Conservation (phyloP, 345 rosid species). For the Lepidium didymum region DNA sequence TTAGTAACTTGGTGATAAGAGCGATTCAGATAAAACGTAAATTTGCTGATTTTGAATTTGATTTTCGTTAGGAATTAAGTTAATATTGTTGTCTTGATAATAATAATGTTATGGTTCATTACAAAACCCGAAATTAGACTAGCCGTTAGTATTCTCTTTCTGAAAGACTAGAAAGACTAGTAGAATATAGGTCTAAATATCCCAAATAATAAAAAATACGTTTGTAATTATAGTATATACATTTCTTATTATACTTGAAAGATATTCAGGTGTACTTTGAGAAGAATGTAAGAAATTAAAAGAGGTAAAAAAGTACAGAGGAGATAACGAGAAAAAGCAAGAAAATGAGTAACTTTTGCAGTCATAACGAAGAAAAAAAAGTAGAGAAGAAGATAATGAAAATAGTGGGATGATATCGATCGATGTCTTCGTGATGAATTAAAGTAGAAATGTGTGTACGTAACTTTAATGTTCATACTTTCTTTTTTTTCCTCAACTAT, state of each 20-base stretch:
- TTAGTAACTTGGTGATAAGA: too few relatives aligned
- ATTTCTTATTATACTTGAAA: neutral
- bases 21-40: too few relatives aligned
- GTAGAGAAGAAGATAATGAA: constrained; percentile 12
- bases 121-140: too few relatives aligned
- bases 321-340: constrained; percentile 22
- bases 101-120: too few relatives aligned
- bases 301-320: neutral
- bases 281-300: constrained; percentile 17
- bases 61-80: too few relatives aligned
- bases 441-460: constrained; percentile 27
- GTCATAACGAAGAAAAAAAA: constrained; percentile 13
- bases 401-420: constrained; percentile 19
- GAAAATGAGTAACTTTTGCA: constrained; percentile 10
- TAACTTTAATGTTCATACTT: constrained; percentile 19
- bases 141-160: too few relatives aligned
- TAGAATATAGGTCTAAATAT: too few relatives aligned
- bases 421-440: constrained; percentile 28
- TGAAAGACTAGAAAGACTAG: too few relatives aligned
- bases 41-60: too few relatives aligned
- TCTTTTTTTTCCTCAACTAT: constrained; percentile 13
- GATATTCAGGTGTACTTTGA: constrained; percentile 10
- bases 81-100: too few relatives aligned
- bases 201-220: too few relatives aligned
- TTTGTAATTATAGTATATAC: neutral